A percentile compares a stretch with the other conserved stretches of the same genome.
These are phyloP conservation scores for Clarkia xantiana DNA, from an alignment of 345 rosid genomes.

Conservation along the genomic window DNA sequence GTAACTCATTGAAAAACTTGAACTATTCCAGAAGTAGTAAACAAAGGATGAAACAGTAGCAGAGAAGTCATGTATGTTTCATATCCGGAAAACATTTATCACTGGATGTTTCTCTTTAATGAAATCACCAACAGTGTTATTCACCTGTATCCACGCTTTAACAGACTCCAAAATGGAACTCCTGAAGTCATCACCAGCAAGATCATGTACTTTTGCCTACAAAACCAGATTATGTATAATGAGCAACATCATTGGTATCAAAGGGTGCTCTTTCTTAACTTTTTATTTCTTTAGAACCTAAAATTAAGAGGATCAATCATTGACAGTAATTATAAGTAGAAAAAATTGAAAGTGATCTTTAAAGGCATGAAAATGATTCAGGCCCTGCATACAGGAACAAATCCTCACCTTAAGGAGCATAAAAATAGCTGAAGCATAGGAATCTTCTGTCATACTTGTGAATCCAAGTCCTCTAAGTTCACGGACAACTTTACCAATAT, in stretches of 20 bases:
- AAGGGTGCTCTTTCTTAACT: too few species aligned
- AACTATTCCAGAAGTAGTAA: not conserved
- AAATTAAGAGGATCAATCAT: too few species aligned
- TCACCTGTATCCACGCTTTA: slow-evolving; percentile 88
- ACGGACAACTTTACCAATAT: slow-evolving; percentile 72
- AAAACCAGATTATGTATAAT: not conserved
- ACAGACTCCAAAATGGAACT: slow-evolving; percentile 63
- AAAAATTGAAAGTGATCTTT: not conserved
- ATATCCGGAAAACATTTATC: too few species aligned
- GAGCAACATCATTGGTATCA: too few species aligned
- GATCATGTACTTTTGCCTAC: slow-evolving; percentile 73
- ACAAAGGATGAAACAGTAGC: not conserved
- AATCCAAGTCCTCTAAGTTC: slow-evolving; percentile 88
- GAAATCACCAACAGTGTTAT: not conserved
- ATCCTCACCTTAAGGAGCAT: slow-evolving; percentile 62
- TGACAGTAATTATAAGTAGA: not conserved
- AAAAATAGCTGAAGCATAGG: slow-evolving; percentile 83
- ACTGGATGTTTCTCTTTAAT: too few species aligned
- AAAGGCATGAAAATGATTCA: not conserved
- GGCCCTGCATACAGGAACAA: slow-evolving; percentile 2
- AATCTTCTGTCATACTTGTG: slow-evolving; percentile 74
- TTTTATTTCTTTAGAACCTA: not conserved
- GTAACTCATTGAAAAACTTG: not conserved
- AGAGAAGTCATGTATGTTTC: not conserved
- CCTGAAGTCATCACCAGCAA: slow-evolving; percentile 86